Base-by-base conservation (phyloP, 768 basidiomycete genomes). In the Gymnopilus junonius region DNA sequence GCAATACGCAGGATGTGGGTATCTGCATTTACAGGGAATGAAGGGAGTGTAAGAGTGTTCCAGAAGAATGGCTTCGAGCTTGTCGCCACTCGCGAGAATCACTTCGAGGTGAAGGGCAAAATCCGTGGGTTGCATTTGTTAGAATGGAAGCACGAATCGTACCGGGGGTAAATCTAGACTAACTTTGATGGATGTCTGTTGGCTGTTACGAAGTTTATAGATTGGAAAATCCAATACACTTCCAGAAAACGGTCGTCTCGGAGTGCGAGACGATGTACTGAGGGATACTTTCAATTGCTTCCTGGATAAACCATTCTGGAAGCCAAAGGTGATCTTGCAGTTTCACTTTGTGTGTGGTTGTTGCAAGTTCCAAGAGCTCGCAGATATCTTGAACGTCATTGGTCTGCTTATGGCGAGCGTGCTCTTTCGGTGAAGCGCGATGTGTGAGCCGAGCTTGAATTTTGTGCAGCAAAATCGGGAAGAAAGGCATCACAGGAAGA, bases 41-140 rank as follows among this genome's bases (percentile, higher is more conserved):
- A 72, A 4, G 89, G 79, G 0, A 92, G 91, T 65, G 75, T 80
- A 6, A 79, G 84, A 51, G 89, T 91, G 17, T 90, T 92, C 66
- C 48, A 67, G 42, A 74, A 71, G 63, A 74, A 73, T 53, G 69
- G 70, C 11, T 75, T 75, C 61, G 67, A 65, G 42, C 53, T 71
- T 31, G 62, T 70, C 43, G 59, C 53, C 20, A 62, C 63, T n/a
- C 60, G 57, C 32, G 56, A 60, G 37, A 64, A 73, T 31, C 67
- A 68, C 29, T 21, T 54, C 8, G 60, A 65, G 23, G 63, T 64
- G 17, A 71, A 65, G 63, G 72, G 73, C 14, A 72, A 65, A 60
- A 64, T 65, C 48, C 50, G 66, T 40, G 70, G 70, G 14, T 21
- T 73, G 23, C 64, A 71, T 56, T 50, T 74, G 23, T 58, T 76